Evolutionary conservation across 805 yeast species (phyloP).

Genomic region (Starmerella floricola): DNA sequence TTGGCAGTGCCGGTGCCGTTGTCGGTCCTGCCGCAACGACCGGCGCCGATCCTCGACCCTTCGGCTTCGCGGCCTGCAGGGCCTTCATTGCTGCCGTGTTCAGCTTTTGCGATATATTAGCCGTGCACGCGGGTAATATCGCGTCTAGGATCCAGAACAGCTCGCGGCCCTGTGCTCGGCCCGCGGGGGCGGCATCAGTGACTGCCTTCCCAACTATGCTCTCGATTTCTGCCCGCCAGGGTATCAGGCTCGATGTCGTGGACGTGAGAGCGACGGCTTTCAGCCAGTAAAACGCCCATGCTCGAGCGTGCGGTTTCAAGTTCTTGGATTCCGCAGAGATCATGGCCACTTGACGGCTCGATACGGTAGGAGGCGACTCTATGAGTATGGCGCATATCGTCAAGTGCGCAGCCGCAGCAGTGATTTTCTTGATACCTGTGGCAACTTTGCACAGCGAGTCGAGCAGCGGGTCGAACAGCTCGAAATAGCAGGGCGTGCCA

Average conservation of each 20-base stretch:
- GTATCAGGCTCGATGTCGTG: neutral
- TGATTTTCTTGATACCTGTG: slow-evolving; percentile 50
- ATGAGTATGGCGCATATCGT: slow-evolving; percentile 40
- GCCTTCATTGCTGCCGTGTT: slow-evolving; percentile 13
- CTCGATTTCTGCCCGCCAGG: slow-evolving; percentile 28
- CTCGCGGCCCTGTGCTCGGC: slow-evolving; percentile 60
- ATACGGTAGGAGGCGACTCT: slow-evolving; percentile 23
- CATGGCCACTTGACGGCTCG: slow-evolving; percentile 8
- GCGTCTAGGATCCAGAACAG: slow-evolving; percentile 60
- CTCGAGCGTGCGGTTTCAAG: slow-evolving; percentile 58
- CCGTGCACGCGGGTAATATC: slow-evolving; percentile 43
- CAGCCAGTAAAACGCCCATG: slow-evolving; percentile 59
- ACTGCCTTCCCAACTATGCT: slow-evolving; percentile 49
- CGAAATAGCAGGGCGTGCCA: slow-evolving; percentile 8
- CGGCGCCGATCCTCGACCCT: neutral
- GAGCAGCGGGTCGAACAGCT: slow-evolving; percentile 38
- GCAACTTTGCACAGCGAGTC: slow-evolving; percentile 42
- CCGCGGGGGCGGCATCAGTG: slow-evolving; percentile 67
- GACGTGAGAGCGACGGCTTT: slow-evolving; percentile 37
- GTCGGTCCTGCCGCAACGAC: no score
- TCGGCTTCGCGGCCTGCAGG: slow-evolving; percentile 3
- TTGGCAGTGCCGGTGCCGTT: no score
- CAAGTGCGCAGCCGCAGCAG: slow-evolving; percentile 39
- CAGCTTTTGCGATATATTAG: slow-evolving; percentile 28
- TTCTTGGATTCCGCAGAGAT: slow-evolving; percentile 43